Conservation (phyloP, 2,329 filamentous ascomycete genomes). For the Aspergillus sojae region DNA sequence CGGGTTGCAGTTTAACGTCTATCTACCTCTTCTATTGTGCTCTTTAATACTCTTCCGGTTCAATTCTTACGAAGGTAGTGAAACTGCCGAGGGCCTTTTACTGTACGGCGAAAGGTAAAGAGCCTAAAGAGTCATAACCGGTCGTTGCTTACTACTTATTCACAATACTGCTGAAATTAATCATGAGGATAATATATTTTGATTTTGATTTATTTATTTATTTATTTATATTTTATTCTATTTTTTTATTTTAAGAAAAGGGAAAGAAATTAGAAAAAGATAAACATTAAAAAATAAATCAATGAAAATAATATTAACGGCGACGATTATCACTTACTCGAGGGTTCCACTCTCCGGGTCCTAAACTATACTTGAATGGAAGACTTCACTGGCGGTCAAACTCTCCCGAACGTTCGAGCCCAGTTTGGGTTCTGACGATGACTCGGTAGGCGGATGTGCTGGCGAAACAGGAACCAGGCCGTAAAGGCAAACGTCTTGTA, state of each 20-base stretch:
- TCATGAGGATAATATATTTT: background rate
- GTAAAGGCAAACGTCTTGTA: background rate
- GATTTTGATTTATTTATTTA: no score
- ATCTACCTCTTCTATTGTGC: background rate
- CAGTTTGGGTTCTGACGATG: slow-evolving; percentile 14
- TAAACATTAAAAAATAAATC: background rate
- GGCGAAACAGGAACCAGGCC: slow-evolving; percentile 9
- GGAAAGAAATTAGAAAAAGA: background rate
- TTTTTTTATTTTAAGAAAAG: background rate
- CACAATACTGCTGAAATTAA: background rate
- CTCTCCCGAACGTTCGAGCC: slow-evolving; percentile 25
- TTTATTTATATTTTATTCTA: no score
- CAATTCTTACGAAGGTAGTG: background rate
- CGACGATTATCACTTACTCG: slow-evolving; percentile 17
- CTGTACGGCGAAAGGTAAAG: background rate
- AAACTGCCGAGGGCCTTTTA: background rate
- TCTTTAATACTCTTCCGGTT: background rate
- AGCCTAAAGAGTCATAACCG: background rate
- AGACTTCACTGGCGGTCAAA: slow-evolving; percentile 23
- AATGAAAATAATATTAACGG: background rate
- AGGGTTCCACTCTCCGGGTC: slow-evolving; percentile 21
- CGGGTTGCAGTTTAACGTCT: background rate
- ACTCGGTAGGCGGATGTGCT: slow-evolving; percentile 14
- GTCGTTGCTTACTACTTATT: background rate
- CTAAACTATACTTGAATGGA: slow-evolving; percentile 22